Conservation (phyloP, 2,329 filamentous ascomycete species). For the Hirsutella rhossiliensis region DNA sequence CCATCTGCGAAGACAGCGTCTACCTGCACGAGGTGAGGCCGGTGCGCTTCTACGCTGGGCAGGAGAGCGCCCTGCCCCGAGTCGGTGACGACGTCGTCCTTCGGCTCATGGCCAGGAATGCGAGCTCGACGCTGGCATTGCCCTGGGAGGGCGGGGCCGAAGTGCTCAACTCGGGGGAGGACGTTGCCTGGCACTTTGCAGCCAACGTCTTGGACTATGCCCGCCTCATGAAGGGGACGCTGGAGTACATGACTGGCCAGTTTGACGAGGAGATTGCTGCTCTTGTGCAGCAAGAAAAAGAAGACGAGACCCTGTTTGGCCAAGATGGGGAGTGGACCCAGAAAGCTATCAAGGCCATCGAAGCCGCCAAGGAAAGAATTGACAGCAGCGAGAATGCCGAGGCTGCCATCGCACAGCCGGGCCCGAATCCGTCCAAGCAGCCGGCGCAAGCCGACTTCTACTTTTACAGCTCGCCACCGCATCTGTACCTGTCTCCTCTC, state of each 20-base stretch:
- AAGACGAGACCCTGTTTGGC: slow-evolving; percentile 84
- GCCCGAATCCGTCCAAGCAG: slow-evolving; percentile 10
- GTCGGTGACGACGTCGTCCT: slow-evolving; percentile 86
- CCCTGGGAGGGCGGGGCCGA: slow-evolving; percentile 70
- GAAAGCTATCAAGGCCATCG: slow-evolving; percentile 66
- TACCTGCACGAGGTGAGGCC: slow-evolving; percentile 83
- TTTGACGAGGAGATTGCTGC: slow-evolving; percentile 69
- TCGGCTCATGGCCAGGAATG: slow-evolving; percentile 68
- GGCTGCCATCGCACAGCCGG: slow-evolving; percentile 8
- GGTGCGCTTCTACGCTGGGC: slow-evolving; percentile 81
- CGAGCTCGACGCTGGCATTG: slow-evolving; percentile 74
- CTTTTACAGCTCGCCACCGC: slow-evolving; percentile 79
- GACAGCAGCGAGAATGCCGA: slow-evolving; percentile 25
- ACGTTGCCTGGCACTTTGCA: slow-evolving; percentile 90
- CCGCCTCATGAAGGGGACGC: slow-evolving; percentile 86
- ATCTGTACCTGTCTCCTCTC: slow-evolving; percentile 80
- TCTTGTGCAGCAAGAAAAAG: slow-evolving; percentile 63
- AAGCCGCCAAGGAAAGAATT: slow-evolving; percentile 64
- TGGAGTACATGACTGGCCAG: slow-evolving; percentile 74
- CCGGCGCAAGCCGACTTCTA: slow-evolving; percentile 48
- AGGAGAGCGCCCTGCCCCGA: slow-evolving; percentile 68
- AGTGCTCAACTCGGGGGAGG: slow-evolving; percentile 53
- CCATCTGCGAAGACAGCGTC: slow-evolving; percentile 89
- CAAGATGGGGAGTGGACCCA: slow-evolving; percentile 89
- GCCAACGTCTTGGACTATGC: slow-evolving; percentile 93